Base-by-base conservation (phyloP, 306 rosid genomes). In the Medicago lupulina region DNA sequence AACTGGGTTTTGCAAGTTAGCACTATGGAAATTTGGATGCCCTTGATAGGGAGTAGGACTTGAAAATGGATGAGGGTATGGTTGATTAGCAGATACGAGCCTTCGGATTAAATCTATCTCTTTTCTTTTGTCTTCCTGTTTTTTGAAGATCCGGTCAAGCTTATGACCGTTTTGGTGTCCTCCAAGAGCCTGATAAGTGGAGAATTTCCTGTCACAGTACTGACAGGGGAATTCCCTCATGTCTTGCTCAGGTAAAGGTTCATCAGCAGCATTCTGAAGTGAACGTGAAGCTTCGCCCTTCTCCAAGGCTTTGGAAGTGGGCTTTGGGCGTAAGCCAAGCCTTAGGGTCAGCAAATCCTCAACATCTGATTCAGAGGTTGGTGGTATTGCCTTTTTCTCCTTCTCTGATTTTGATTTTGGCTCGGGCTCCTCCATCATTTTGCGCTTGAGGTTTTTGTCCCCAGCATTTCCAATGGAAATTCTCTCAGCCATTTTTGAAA, bases 131-230 rank as follows among this genome's bases (percentile, higher is more conserved):
- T 2, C 34, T 57, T 57, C 62, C 34, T 23, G 13, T 15, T 61
- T 83, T 1, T 51, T 31, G 2, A 80, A 69, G 2, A 75, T 80
- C 9, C 97, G 73, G 69, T 89, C 97, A 0, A 86, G 77, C 61
- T 68, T 89, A 73, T 91, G 97, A 7, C 92, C 94, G 38, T 91
- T 91, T 28, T 91, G 97, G 74, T 91, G 97, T 43, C 97, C 97
- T 0, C 97, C 97, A 0, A 89, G 80, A 1, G 94, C 97, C 55
- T 91, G 94, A 4, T 91, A 83, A 39, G 72, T 84, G 46, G 50
- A 28, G 78, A 91, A 91, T 44, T 8, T 67, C 36, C 41, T 81
- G 4, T 2, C 2, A 13, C 84, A 81, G 1, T 1, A 75, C 0
- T 63, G 55, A 46, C 84, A 81, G 1, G 8, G 0, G 8, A 57